Conservation (phyloP, 352 stramenopile species). For the Globisporangium barbulae region DNA sequence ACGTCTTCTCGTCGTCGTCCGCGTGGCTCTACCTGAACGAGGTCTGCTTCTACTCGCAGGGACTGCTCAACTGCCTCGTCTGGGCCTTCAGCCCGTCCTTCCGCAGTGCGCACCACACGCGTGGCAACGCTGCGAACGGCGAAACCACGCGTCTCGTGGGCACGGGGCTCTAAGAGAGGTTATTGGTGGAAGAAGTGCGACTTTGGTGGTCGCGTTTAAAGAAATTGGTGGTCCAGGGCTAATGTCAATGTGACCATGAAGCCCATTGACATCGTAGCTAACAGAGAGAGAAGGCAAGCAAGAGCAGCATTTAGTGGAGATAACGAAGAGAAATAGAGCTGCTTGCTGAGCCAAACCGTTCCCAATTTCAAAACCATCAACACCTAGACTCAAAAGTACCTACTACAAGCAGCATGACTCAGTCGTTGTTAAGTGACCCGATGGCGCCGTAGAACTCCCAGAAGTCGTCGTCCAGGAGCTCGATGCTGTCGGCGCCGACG, state of each 20-base stretch:
- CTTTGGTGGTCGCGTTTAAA: neutral
- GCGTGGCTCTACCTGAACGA: conserved; percentile 55
- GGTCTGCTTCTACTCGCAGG: conserved; percentile 64
- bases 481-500: conserved; percentile 40
- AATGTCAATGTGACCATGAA: too few relatives aligned
- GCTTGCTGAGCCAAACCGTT: neutral
- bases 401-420: neutral
- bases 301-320: too few relatives aligned
- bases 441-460: conserved; percentile 81
- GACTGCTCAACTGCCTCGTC: conserved; percentile 47
- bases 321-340: conserved; percentile 3
- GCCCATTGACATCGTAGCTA: too few relatives aligned
- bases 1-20: conserved; percentile 32
- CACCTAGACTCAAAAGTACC: neutral
- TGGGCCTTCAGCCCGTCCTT: conserved; percentile 63
- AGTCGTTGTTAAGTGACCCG: conserved; percentile 47
- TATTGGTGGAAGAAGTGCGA: neutral
- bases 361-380: neutral
- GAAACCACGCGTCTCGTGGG: conserved; percentile 5
- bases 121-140: conserved; percentile 10
- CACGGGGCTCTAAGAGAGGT: neutral
- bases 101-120: conserved; percentile 34
- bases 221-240: too few relatives aligned
- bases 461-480: conserved; percentile 76
- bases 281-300: too few relatives aligned